Base-by-base conservation (phyloP, 1,284 basidiomycete genomes). In the Entoloma clypeatum region DNA sequence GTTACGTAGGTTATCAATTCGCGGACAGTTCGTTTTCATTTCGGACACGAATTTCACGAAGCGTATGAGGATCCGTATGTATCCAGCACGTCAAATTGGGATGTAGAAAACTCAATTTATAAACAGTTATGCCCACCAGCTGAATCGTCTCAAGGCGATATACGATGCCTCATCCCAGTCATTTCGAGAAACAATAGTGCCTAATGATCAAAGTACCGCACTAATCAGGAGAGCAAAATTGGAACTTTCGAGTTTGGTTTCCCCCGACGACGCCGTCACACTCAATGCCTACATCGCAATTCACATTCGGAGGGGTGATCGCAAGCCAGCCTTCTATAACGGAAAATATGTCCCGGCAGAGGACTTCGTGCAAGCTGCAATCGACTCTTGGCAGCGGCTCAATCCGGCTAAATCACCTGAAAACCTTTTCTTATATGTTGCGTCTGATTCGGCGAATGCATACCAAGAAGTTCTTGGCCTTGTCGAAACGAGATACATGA, bases 51-150 rank as follows among this genome's bases (percentile, higher is more conserved):
- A 2, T 86, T 77, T 55, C 60, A 51, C 5, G 71, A 81, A 28
- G 60, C 72, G 32, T 85, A 77, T 48, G 77, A 82, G 55, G 65
- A 85, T 53, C 59, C 79, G 80, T 84, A 59, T 39, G 78, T 65
- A 30, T 32, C 37, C 27, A 4, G 39, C 14, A 19, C 39, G 38
- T 14, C 19, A 32, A 32, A 38, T 10, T 8, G 26, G 29, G 4
- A 4, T 9, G 14, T 18, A 21, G 10, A 19, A 17, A 36, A 24
- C 19, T 44, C 10, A 38, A 30, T 26, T 34, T 40, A n/a, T 5
- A 13, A 23, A 22, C 44, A 83, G 81, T 28, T 81, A 77, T 53
- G 69, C 58, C 2, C 73, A 69, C 39, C 59, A 67, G 17, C 59
- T 83, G 17, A 74, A 78, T 47, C 72, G 82, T 14, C 51, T 71